Evolutionary conservation across 1,284 basidiomycete genomes (phyloP).

Genomic region (Cystobasidiaceae sp.): DNA sequence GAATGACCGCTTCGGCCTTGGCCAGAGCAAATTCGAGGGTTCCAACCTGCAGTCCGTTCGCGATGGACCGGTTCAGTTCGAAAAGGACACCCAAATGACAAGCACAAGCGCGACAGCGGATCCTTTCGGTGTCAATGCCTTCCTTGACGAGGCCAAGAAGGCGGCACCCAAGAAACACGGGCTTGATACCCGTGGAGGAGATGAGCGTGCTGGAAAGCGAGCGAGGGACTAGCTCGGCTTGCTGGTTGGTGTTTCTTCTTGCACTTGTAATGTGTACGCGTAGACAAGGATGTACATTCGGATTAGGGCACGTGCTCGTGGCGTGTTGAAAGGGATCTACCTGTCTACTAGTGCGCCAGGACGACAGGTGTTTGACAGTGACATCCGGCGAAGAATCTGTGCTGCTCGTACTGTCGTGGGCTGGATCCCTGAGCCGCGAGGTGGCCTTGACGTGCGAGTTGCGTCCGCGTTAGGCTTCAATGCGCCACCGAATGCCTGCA

Average conservation of each 20-base stretch:
- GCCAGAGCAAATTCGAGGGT: conserved; percentile 84
- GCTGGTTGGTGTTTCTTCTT: background rate
- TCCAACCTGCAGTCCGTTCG: conserved; percentile 67
- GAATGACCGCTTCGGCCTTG: conserved; percentile 90
- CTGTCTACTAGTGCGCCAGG: too few relatives aligned
- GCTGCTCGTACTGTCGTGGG: too few relatives aligned
- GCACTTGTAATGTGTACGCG: too few relatives aligned
- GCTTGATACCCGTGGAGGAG: conserved; percentile 36
- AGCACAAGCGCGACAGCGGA: conserved; percentile 52
- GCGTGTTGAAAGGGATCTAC: too few relatives aligned
- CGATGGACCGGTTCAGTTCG: conserved; percentile 97
- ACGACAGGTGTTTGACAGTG: too few relatives aligned
- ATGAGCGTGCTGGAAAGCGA: conserved; percentile 14
- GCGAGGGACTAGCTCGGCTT: background rate
- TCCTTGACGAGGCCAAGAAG: conserved; percentile 92
- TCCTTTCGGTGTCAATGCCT: conserved; percentile 97
- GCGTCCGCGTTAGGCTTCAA: too few relatives aligned
- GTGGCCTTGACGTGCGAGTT: too few relatives aligned
- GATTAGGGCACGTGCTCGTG: too few relatives aligned
- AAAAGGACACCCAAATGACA: conserved; percentile 71
- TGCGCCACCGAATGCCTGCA: too few relatives aligned
- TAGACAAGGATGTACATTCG: too few relatives aligned
- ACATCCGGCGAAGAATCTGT: too few relatives aligned
- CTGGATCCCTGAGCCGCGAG: too few relatives aligned
- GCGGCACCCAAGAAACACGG: conserved; percentile 73